A percentile compares a stretch with the other conserved stretches of the same genome.
Conservation (phyloP, 2,329 filamentous ascomycete species). For the Xylaria multiplex region DNA sequence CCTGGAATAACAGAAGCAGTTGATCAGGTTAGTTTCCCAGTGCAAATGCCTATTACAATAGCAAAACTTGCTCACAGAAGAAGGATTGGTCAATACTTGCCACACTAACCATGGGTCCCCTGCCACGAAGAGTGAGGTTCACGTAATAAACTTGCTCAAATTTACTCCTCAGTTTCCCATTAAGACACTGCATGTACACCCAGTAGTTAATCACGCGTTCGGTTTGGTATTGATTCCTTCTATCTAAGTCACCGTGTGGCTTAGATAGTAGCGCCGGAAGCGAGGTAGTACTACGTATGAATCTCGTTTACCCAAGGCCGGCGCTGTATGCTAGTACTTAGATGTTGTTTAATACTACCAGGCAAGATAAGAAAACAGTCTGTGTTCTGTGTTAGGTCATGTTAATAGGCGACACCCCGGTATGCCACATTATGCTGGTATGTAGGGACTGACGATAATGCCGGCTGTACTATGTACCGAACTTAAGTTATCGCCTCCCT, state of each 20-base stretch:
- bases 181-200: too few species aligned
- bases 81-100: not conserved
- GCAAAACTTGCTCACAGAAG: constrained; percentile 7
- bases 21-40: not conserved
- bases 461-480: not conserved
- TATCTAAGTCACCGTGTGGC: not conserved
- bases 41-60: not conserved
- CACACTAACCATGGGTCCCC: not conserved
- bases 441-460: not conserved
- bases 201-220: too few species aligned
- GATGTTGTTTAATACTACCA: not conserved
- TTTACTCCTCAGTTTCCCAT: not conserved
- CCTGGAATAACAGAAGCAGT: not conserved
- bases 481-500: constrained; percentile 1
- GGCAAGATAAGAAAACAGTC: not conserved
- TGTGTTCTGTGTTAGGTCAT: not conserved
- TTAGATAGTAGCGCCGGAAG: not conserved
- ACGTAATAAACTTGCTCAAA: constrained; percentile 30
- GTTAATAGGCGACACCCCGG: not conserved
- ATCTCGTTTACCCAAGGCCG: not conserved
- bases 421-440: not conserved
- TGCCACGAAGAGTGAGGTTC: not conserved
- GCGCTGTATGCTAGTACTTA: not conserved
- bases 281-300: not conserved
- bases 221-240: too few species aligned